Conservation (phyloP, 1,284 basidiomycete species). For the Trichosporon coremiiforme region DNA sequence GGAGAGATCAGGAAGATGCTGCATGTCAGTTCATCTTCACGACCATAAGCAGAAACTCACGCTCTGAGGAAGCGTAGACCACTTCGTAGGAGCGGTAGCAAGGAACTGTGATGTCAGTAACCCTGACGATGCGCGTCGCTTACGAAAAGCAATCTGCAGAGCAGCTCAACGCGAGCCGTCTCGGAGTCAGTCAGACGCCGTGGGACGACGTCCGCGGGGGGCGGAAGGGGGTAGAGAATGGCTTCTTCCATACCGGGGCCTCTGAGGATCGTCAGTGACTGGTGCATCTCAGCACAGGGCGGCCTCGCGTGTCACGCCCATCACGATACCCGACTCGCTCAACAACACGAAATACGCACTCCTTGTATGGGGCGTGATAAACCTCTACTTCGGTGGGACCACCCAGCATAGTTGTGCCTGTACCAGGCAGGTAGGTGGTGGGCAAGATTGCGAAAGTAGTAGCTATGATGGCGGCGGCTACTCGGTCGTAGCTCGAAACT, state of each 20-base stretch:
- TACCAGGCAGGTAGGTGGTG: neutral
- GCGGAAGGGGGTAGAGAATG: conserved; percentile 34
- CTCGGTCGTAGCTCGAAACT: neutral
- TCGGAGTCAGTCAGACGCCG: conserved; percentile 41
- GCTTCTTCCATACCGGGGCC: conserved; percentile 34
- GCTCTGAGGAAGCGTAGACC: conserved; percentile 38
- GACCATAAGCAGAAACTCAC: conserved; percentile 24
- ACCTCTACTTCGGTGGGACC: conserved; percentile 35
- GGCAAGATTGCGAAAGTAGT: conserved; percentile 15
- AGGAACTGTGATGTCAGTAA: conserved; percentile 62
- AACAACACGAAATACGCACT: conserved; percentile 25
- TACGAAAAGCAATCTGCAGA: conserved; percentile 54
- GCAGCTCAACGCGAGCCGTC: conserved; percentile 42
- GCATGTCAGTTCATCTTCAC: conserved; percentile 37
- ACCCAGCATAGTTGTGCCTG: conserved; percentile 27
- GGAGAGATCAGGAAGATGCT: conserved; percentile 68
- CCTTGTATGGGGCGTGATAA: conserved; percentile 37
- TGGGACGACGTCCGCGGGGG: conserved; percentile 34
- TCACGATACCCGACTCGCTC: neutral
- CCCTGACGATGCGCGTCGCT: conserved; percentile 26
- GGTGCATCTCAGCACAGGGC: conserved; percentile 6
- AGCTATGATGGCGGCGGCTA: conserved; percentile 19
- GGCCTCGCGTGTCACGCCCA: conserved; percentile 10
- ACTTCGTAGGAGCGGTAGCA: conserved; percentile 65
- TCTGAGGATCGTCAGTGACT: conserved; percentile 24